These are phyloP conservation scores for Stemphylium lycopersici DNA, from an alignment of 2,329 filamentous ascomycete genomes.

Conservation along the genomic window DNA sequence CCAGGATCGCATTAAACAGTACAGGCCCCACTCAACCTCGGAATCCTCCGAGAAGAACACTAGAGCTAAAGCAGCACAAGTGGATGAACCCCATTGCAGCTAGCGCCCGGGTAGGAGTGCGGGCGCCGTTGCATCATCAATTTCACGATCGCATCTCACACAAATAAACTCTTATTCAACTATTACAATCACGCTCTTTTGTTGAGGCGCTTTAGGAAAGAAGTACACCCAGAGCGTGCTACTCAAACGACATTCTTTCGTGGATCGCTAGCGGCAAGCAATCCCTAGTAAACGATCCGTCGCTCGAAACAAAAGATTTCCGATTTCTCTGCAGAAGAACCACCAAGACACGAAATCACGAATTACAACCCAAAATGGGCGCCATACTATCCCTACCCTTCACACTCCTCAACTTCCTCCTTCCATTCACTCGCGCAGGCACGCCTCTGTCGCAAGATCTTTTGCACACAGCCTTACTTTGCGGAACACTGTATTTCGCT, in stretches of 20 bases:
- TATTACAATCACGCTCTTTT: not conserved
- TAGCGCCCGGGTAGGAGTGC: constrained; percentile 7
- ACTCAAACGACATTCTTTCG: not conserved
- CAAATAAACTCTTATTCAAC: not conserved
- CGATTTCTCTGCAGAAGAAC: not conserved
- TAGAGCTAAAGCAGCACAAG: constrained; percentile 3
- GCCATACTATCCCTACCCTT: constrained; percentile 36
- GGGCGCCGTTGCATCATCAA: constrained; percentile 18
- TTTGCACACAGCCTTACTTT: constrained; percentile 53
- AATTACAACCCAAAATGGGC: constrained; percentile 32
- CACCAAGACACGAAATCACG: not conserved
- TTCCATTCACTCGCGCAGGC: constrained; percentile 56
- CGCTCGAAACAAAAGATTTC: constrained; percentile 6
- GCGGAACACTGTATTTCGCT: constrained; percentile 54
- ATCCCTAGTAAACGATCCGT: not conserved
- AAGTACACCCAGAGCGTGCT: too few relatives aligned
- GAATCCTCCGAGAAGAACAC: not conserved
- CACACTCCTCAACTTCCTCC: constrained; percentile 49
- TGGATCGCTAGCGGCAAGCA: constrained; percentile 4
- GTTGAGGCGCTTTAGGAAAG: not conserved
- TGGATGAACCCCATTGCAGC: not conserved
- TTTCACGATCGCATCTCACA: not conserved
- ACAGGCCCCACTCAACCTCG: too few relatives aligned
- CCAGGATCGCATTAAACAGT: too few relatives aligned
- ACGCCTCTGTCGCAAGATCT: constrained; percentile 57